Evolutionary conservation across 805 yeast genomes (phyloP).

Genomic region (Barnettozyma vustinii): DNA sequence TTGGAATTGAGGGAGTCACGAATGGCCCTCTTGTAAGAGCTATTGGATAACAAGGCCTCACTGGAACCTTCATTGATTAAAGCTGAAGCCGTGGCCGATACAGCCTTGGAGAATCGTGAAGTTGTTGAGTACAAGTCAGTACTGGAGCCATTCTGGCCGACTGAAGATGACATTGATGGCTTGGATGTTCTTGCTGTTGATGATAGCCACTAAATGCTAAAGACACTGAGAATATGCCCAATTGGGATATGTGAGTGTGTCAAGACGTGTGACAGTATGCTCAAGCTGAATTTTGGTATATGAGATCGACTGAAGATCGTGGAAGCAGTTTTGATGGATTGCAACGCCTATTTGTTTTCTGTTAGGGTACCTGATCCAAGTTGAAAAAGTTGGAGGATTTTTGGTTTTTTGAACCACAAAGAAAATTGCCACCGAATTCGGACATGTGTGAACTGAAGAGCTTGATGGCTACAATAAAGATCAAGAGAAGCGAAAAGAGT

Average conservation of each 20-base stretch:
- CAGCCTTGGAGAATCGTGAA: conserved; percentile 39
- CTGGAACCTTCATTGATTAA: conserved; percentile 29
- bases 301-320: background rate
- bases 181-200: background rate
- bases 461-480: background rate
- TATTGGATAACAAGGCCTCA: conserved; percentile 33
- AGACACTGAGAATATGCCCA: background rate
- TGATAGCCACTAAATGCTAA: background rate
- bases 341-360: background rate
- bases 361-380: background rate
- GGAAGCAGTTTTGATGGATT: background rate
- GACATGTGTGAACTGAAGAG: too few species aligned
- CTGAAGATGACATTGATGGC: background rate
- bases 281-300: background rate
- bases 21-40: conserved; percentile 41
- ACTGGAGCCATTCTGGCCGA: conserved; percentile 8
- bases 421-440: background rate
- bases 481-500: background rate
- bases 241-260: too few species aligned
- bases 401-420: background rate
- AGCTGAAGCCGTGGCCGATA: conserved; percentile 53
- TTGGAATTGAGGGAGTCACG: conserved; percentile 35
- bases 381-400: background rate
- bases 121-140: conserved; percentile 27
- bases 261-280: background rate